Percentiles rank a stretch among this genome's conserved stretches.
Evolutionary conservation across 768 basidiomycete species (phyloP).

Genomic region (Russula brevipes): DNA sequence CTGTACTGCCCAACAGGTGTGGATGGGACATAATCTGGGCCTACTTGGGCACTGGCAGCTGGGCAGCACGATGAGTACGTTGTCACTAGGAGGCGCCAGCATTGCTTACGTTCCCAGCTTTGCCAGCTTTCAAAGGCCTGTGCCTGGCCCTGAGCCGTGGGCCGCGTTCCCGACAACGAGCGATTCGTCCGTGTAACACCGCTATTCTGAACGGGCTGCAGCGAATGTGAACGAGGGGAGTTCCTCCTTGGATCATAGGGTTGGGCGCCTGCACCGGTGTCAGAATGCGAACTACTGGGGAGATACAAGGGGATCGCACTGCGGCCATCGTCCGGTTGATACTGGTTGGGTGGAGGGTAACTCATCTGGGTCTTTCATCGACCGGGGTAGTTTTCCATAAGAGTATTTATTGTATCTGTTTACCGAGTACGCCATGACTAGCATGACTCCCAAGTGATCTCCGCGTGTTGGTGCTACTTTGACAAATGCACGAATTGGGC

Average conservation of each 20-base stretch:
- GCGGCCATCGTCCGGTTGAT: background rate
- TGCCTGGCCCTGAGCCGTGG: background rate
- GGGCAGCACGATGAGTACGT: background rate
- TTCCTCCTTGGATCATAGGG: background rate
- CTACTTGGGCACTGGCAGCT: background rate
- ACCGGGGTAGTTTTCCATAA: background rate
- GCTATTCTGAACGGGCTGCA: background rate
- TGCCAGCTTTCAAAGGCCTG: background rate
- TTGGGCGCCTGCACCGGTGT: background rate
- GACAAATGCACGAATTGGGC: slow-evolving; percentile 8
- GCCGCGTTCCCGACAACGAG: background rate
- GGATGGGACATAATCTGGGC: background rate
- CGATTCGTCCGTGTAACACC: background rate
- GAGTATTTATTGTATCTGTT: background rate
- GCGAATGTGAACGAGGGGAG: background rate
- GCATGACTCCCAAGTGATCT: no score
- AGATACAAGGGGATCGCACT: background rate
- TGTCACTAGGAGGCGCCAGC: background rate
- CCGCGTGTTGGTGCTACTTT: slow-evolving; percentile 2
- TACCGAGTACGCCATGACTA: background rate
- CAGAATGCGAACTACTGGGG: background rate
- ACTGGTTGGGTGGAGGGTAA: background rate
- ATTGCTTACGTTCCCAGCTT: slow-evolving; percentile 1
- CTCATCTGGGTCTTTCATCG: slow-evolving; percentile 2
- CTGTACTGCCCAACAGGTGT: background rate